phyloP scores from a whole-genome alignment of 257 asterid species.

The Solanum etuberosum region DNA sequence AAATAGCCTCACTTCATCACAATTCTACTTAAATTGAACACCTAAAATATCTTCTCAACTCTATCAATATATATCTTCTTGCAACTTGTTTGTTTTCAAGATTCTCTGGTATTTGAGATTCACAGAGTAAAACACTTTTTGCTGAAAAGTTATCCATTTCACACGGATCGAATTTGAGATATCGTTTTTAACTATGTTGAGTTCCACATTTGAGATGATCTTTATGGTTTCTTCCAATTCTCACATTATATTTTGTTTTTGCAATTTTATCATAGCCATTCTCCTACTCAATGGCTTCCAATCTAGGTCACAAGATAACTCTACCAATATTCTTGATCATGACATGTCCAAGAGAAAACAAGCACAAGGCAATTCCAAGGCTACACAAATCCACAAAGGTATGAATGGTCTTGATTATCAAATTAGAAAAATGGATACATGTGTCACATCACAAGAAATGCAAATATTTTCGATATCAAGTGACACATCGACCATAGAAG shows the following conservation, averaged over 20 bases:
- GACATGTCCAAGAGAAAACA: background rate
- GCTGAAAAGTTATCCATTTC: fast-evolving
- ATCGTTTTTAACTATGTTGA: constrained; percentile 20
- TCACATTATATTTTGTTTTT: constrained; percentile 43
- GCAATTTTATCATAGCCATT: constrained; percentile 46
- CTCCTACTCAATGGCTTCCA: constrained; percentile 34
- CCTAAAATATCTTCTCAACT: background rate
- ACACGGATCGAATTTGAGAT: fast-evolving
- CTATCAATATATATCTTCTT: background rate
- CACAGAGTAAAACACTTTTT: fast-evolving
- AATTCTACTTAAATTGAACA: background rate
- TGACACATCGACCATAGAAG: background rate
- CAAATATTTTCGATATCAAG: background rate
- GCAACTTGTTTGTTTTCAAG: background rate
- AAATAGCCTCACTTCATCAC: background rate
- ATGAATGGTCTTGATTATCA: background rate
- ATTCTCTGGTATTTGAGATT: background rate
- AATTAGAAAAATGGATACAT: background rate
- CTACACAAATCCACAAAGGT: background rate
- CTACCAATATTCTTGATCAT: background rate
- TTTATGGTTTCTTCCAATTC: constrained; percentile 43
- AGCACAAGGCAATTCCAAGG: background rate
- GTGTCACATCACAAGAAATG: background rate
- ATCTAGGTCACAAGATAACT: constrained; percentile 3
- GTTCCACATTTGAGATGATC: constrained; percentile 38